These are phyloP conservation scores for Austroboletus eburneus DNA, from an alignment of 768 basidiomycete genomes.

Conservation along the genomic window DNA sequence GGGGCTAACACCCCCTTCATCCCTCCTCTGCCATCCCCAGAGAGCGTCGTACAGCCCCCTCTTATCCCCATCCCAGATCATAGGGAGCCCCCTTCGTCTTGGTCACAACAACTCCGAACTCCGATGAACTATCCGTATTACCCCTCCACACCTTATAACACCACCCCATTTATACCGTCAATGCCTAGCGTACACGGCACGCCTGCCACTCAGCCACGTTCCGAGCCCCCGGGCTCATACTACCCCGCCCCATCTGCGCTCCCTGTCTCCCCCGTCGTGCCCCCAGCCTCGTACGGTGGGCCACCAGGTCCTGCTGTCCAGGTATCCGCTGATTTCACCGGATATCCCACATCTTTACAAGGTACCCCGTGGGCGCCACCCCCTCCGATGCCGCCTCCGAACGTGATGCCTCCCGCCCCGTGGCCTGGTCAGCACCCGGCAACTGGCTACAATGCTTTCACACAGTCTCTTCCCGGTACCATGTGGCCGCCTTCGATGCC, in stretches of 20 bases:
- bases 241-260: slow-evolving; percentile 29
- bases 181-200: slow-evolving; percentile 26
- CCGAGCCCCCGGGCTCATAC: slow-evolving; percentile 30
- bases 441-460: slow-evolving; percentile 28
- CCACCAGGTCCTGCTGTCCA: slow-evolving; percentile 8
- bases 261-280: slow-evolving; percentile 19
- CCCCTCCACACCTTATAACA: slow-evolving; percentile 35
- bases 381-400: slow-evolving; percentile 18
- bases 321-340: slow-evolving; percentile 31
- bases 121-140: slow-evolving; percentile 38
- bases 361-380: slow-evolving; percentile 27
- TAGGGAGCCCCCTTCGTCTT: slow-evolving; percentile 24
- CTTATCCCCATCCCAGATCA: slow-evolving; percentile 30
- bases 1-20: slow-evolving; percentile 35
- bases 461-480: slow-evolving; percentile 28
- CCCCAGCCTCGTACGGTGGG: slow-evolving; percentile 5
- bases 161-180: slow-evolving; percentile 37
- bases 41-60: slow-evolving; percentile 31
- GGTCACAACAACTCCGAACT: slow-evolving; percentile 33
- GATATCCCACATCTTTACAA: slow-evolving; percentile 24
- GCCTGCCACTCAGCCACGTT: slow-evolving; percentile 19
- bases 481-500: slow-evolving; percentile 20
- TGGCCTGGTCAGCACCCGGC: slow-evolving; percentile 18
- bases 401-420: slow-evolving; percentile 15
- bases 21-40: slow-evolving; percentile 38